A percentile compares a stretch with the other conserved stretches of the same genome.
Conservation (phyloP, 2,329 filamentous ascomycete species). For the Botrytis pseudocinerea region DNA sequence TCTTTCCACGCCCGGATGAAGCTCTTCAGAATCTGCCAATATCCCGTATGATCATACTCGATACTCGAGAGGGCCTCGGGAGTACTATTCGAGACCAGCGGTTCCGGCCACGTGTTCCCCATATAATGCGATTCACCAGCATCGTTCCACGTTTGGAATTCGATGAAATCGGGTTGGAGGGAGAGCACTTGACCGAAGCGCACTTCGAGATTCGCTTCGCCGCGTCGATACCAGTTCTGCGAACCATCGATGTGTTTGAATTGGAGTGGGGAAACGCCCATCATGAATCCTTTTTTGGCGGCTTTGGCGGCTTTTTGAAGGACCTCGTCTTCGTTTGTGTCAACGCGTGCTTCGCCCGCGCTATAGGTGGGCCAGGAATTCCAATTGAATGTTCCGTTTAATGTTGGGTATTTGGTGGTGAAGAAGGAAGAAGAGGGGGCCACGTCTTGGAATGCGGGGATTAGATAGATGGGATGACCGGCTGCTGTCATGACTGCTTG, state of each 20-base stretch:
- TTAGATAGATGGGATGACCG: constrained; percentile 29
- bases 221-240: constrained; percentile 43
- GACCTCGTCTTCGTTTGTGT: constrained; percentile 36
- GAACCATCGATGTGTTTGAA: constrained; percentile 42
- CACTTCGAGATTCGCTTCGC: constrained; percentile 43
- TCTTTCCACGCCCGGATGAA: constrained; percentile 45
- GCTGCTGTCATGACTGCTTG: constrained; percentile 35
- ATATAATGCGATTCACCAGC: constrained; percentile 46
- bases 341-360: constrained; percentile 24
- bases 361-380: constrained; percentile 28
- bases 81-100: constrained; percentile 34
- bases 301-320: constrained; percentile 39
- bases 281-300: constrained; percentile 44
- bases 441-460: constrained; percentile 29
- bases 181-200: constrained; percentile 39
- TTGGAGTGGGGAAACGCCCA: constrained; percentile 44
- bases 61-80: constrained; percentile 38
- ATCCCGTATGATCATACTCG: constrained; percentile 42
- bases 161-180: constrained; percentile 43
- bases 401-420: constrained; percentile 19
- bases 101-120: constrained; percentile 44
- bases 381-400: constrained; percentile 29
- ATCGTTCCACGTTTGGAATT: constrained; percentile 47
- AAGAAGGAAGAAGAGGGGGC: constrained; percentile 22
- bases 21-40: constrained; percentile 41